Base-by-base conservation (phyloP, 2,329 filamentous ascomycete genomes). In the Drechslerella dactyloides region DNA sequence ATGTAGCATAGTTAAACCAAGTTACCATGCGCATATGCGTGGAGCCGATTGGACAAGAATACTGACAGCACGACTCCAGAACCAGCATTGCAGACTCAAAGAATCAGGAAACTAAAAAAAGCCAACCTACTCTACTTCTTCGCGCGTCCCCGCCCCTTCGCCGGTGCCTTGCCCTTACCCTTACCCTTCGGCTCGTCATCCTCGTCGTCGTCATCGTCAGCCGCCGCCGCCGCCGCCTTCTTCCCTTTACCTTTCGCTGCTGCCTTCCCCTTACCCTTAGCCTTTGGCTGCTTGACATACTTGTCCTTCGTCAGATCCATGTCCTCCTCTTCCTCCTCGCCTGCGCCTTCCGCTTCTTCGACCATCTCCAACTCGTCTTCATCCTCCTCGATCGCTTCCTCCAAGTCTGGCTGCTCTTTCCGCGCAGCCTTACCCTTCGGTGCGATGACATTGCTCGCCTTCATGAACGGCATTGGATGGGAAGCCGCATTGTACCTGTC, bases 401-500 rank as follows among this genome's bases (percentile, higher is more conserved):
- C 94, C 33, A 99, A 84, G 81, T 99, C 94, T 0, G 94, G 96
- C 73, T 89, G 90, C 53, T 93, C 91, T 79, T 87, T 87, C 24
- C 86, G 82, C 44, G 84, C 82, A 76, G 87, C 89, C 82, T 90
- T 91, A n/a, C 66, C 66, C 52, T 65, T 69, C 10, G 64, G 53
- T 13, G 40, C 64, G 15, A 66, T 65, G 15, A 94, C 85, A 74
- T 85, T 90, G 76, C 86, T 91, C 1, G 93, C 91, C 81, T 97
- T 97, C 87, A 97, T 96, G 81, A 97, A 99, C 0, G 94, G 93
- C 57, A 99, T 82, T 0, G 93, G 93, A 76, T 99, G 94, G 17
- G 88, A 88, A 81, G 89, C 89, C 69, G 85, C 81, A 76, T 99
- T 99, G 79, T 99, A 94, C 61, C 90, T 93, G 75, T 52, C 35